Conservation (phyloP, 2,329 filamentous ascomycete species). For the Xylaria sp. region DNA sequence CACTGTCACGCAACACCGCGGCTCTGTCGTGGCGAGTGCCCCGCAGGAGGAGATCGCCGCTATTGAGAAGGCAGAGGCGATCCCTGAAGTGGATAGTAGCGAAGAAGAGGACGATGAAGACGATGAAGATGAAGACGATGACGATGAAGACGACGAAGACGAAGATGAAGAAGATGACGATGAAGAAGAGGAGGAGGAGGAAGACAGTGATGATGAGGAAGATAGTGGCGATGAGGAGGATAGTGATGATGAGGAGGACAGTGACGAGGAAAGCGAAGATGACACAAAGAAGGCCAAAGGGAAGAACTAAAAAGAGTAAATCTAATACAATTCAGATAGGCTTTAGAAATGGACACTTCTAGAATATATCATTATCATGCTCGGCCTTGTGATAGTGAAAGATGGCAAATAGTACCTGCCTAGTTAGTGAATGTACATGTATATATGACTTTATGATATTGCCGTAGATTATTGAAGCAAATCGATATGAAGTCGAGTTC, state of each 20-base stretch:
- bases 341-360: neutral
- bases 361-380: neutral
- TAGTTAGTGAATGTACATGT: neutral
- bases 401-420: too few species aligned
- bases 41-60: slow-evolving; percentile 53
- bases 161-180: slow-evolving; percentile 43
- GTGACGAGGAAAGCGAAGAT: slow-evolving; percentile 25
- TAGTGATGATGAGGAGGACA: neutral
- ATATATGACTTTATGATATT: neutral
- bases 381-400: neutral
- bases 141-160: slow-evolving; percentile 40
- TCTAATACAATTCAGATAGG: slow-evolving; percentile 19
- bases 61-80: slow-evolving; percentile 53
- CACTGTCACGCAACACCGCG: slow-evolving; percentile 41
- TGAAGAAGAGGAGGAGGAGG: slow-evolving; percentile 45
- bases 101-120: slow-evolving; percentile 47
- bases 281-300: slow-evolving; percentile 32
- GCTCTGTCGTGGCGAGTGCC: slow-evolving; percentile 48
- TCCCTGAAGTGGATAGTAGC: slow-evolving; percentile 53
- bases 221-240: slow-evolving; percentile 40
- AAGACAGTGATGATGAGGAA: slow-evolving; percentile 43
- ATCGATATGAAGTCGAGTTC: neutral
- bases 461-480: neutral
- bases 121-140: slow-evolving; percentile 39
- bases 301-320: slow-evolving; percentile 41